Evolutionary conservation across 1,139 yeast species (phyloP), one percentile per base, ranked within the genome.

Genomic region (Suhomyces coccinellae): DNA sequence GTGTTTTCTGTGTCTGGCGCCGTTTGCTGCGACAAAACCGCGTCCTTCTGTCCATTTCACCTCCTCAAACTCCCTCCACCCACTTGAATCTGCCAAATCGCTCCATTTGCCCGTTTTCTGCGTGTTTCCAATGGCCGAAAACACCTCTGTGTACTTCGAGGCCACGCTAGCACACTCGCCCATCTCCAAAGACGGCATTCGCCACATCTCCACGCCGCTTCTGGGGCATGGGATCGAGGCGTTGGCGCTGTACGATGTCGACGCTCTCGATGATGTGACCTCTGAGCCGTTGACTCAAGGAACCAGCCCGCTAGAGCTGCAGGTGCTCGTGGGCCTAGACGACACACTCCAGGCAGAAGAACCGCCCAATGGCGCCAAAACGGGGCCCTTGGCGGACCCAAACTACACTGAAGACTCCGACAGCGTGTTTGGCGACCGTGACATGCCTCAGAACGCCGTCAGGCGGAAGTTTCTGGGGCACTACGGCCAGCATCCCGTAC

Each of bases 401-500:
- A 11, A 33, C 36, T 11, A 12, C 24, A n/a, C 10, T 11, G 15
- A 22, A 16, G 17, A 20, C 14, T 24, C 16, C 36, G 22, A 17
- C 13, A 12, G 20, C n/a, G 26, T 5, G 27, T 8, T 17, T 6
- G 9, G 15, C n/a, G 16, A 4, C 29, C 22, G 20, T n/a, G 4
- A 14, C 8, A 30, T 16, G 29, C 29, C 3, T 6, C 24, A 26
- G 29, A 8, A 26, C 3, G 29, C 29, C 13, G 29, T 26, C 29
- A 26, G n/a, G 12, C 8, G 29, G 29, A 7, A 9, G 24, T 20
- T 20, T 20, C 24, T 20, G 24, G 24, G 24, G 8, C 24, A 4
- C 5, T 20, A 20, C 8, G 24, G 24, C 24, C 24, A 20, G 20
- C 20, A 73, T 48, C 72, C 78, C 0, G 67, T 71, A 3, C 72